A percentile compares a stretch with the other conserved stretches of the same genome.
These are phyloP conservation scores for Tilletia indica DNA, from an alignment of 1,284 basidiomycete species.

Conservation along the genomic window DNA sequence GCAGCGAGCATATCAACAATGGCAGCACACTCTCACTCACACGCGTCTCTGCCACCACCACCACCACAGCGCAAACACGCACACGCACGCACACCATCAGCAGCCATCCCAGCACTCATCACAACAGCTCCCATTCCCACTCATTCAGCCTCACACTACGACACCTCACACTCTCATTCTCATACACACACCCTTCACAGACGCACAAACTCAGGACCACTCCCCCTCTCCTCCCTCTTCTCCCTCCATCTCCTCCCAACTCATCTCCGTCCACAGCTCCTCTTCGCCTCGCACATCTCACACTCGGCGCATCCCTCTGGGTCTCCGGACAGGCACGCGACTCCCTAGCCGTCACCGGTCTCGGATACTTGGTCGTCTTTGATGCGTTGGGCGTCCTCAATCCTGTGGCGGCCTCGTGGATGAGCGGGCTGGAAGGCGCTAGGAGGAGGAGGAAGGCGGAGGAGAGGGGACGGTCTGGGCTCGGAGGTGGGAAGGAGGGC, in stretches of 20 bases:
- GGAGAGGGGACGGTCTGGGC: background rate
- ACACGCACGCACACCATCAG: background rate
- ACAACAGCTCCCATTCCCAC: constrained; percentile 11
- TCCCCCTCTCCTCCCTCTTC: background rate
- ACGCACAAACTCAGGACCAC: background rate
- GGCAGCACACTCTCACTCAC: background rate
- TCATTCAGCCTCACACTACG: constrained; percentile 14
- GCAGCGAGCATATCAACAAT: background rate
- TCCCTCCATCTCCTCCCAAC: constrained; percentile 17
- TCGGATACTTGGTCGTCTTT: constrained; percentile 95
- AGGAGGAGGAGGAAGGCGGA: constrained; percentile 18
- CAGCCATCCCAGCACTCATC: constrained; percentile 1
- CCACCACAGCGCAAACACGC: constrained; percentile 2
- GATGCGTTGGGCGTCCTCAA: constrained; percentile 64
- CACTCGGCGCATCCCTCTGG: constrained; percentile 69
- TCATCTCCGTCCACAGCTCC: constrained; percentile 56
- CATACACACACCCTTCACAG: constrained; percentile 23
- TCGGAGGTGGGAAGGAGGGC: background rate
- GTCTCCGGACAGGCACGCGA: constrained; percentile 85
- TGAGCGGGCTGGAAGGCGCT: constrained; percentile 1
- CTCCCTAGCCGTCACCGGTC: constrained; percentile 78
- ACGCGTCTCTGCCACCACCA: background rate
- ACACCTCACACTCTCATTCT: constrained; percentile 23
- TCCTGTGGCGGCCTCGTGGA: constrained; percentile 20
- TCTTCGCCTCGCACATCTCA: constrained; percentile 60